These are phyloP conservation scores for Hypomontagnella monticulosa DNA, from an alignment of 495 filamentous ascomycete genomes.

Conservation along the genomic window DNA sequence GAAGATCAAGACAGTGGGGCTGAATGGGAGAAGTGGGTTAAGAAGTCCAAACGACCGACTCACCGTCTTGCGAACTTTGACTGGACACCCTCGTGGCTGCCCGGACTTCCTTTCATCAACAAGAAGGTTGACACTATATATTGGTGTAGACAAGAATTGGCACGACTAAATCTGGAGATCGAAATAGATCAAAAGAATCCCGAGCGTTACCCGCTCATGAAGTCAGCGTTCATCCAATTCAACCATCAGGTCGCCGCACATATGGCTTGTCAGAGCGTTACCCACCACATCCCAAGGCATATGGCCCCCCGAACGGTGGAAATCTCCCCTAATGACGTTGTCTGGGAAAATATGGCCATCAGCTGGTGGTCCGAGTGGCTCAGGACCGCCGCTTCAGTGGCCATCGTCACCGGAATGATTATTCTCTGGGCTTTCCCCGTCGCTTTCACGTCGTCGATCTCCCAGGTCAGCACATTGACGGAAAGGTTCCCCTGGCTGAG, in stretches of 20 bases:
- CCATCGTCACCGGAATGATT: slow-evolving; percentile 77
- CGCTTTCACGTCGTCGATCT: slow-evolving; percentile 82
- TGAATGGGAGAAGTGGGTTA: slow-evolving; percentile 87
- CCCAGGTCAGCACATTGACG: slow-evolving; percentile 76
- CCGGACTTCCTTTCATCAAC: slow-evolving; percentile 79
- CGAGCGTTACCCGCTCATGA: slow-evolving; percentile 93
- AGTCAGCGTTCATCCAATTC: slow-evolving; percentile 98
- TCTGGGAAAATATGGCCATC: slow-evolving; percentile 98
- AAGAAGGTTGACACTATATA: slow-evolving; percentile 97
- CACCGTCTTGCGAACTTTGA: slow-evolving; percentile 83
- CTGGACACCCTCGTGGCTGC: slow-evolving; percentile 77
- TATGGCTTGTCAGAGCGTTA: slow-evolving; percentile 95
- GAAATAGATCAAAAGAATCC: slow-evolving; percentile 88
- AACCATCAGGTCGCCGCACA: slow-evolving; percentile 97
- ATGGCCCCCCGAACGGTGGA: slow-evolving; percentile 95
- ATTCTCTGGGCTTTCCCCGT: slow-evolving; percentile 93
- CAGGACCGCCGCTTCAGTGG: slow-evolving; percentile 72
- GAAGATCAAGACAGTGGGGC: slow-evolving; percentile 73
- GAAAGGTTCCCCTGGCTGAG: slow-evolving; percentile 70
- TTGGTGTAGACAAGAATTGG: slow-evolving; percentile 86
- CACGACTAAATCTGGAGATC: slow-evolving; percentile 90
- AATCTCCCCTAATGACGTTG: slow-evolving; percentile 90
- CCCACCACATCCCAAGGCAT: slow-evolving; percentile 89
- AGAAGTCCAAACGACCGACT: slow-evolving; percentile 82
- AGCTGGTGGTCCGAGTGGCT: slow-evolving; percentile 93